Percentiles rank a stretch among this genome's conserved stretches.
These are phyloP conservation scores for Fistulina hepatica DNA, from an alignment of 1,284 basidiomycete genomes.

Conservation along the genomic window DNA sequence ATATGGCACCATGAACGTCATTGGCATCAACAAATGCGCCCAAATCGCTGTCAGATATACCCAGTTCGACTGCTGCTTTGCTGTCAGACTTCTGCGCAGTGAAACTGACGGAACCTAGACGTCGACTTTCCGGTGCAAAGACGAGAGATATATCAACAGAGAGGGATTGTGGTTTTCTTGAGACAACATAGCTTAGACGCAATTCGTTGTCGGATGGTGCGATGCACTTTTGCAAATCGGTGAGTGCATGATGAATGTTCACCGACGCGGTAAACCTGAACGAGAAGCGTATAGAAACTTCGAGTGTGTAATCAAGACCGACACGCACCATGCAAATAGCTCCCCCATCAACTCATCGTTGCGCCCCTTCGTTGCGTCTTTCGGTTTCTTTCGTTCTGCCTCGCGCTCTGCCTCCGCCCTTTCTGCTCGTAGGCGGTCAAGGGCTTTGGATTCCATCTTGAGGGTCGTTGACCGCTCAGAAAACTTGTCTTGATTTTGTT, in stretches of 20 bases:
- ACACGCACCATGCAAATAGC: conserved; percentile 57
- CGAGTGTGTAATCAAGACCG: conserved; percentile 1
- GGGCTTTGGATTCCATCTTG: conserved; percentile 44
- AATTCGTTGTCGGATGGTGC: conserved; percentile 65
- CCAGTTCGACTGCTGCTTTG: conserved; percentile 40
- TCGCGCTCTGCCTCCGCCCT: conserved; percentile 62
- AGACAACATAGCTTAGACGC: conserved; percentile 51
- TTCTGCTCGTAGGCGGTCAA: conserved; percentile 54
- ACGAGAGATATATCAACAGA: conserved; percentile 53
- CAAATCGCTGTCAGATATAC: conserved; percentile 51
- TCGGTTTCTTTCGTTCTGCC: conserved; percentile 50
- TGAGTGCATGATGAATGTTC: conserved; percentile 49
- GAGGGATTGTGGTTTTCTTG: conserved; percentile 26
- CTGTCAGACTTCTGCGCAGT: conserved; percentile 40
- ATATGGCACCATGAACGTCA: conserved; percentile 61
- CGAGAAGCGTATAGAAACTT: conserved; percentile 2
- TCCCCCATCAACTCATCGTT: conserved; percentile 51
- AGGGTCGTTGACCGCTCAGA: conserved; percentile 46
- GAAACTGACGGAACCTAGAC: conserved; percentile 47
- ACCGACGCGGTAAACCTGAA: conserved; percentile 61
- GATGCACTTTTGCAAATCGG: conserved; percentile 48
- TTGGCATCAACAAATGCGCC: conserved; percentile 55
- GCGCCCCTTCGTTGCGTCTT: conserved; percentile 52
- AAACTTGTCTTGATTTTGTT: conserved; percentile 32
- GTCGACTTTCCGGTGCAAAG: conserved; percentile 57